Percentiles rank a stretch among this genome's conserved stretches.
These are phyloP conservation scores for Solioccasus polychromus DNA, from an alignment of 768 basidiomycete species.

Conservation along the genomic window DNA sequence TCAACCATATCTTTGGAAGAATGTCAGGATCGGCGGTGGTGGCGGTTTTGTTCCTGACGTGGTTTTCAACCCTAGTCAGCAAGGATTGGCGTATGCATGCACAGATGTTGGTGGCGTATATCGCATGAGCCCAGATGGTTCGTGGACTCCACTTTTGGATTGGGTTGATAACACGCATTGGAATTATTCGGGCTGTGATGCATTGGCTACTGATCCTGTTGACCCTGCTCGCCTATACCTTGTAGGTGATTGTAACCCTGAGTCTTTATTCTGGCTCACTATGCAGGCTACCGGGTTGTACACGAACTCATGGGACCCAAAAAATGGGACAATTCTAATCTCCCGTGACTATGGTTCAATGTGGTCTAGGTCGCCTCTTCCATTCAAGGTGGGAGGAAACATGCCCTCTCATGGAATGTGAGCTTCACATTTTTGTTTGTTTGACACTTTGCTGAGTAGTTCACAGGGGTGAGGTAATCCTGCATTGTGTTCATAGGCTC, in stretches of 20 bases:
- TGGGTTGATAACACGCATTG: conserved; percentile 47
- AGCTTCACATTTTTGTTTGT: too few relatives aligned
- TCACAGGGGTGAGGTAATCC: conserved; percentile 10
- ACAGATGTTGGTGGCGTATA: conserved; percentile 69
- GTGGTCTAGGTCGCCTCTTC: conserved; percentile 47
- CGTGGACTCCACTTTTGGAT: conserved; percentile 63
- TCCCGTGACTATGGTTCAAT: conserved; percentile 58
- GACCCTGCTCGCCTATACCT: conserved; percentile 53
- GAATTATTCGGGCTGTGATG: conserved; percentile 62
- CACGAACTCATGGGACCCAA: conserved; percentile 11
- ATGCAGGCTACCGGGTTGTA: conserved; percentile 12
- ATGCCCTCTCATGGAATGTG: conserved; percentile 47
- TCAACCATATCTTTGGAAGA: conserved; percentile 58
- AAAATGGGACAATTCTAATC: conserved; percentile 47
- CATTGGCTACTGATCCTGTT: conserved; percentile 61
- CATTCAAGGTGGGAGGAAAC: conserved; percentile 64
- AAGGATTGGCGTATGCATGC: conserved; percentile 63
- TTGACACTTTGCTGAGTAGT: neutral
- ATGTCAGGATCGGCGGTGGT: conserved; percentile 47
- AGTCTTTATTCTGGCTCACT: neutral
- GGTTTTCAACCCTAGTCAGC: conserved; percentile 56
- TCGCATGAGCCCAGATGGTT: conserved; percentile 55
- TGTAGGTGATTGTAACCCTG: neutral
- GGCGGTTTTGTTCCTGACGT: conserved; percentile 52
- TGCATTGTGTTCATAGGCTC: neutral